Conservation (phyloP, 352 stramenopile genomes). For the Globisporangium viniferum region DNA sequence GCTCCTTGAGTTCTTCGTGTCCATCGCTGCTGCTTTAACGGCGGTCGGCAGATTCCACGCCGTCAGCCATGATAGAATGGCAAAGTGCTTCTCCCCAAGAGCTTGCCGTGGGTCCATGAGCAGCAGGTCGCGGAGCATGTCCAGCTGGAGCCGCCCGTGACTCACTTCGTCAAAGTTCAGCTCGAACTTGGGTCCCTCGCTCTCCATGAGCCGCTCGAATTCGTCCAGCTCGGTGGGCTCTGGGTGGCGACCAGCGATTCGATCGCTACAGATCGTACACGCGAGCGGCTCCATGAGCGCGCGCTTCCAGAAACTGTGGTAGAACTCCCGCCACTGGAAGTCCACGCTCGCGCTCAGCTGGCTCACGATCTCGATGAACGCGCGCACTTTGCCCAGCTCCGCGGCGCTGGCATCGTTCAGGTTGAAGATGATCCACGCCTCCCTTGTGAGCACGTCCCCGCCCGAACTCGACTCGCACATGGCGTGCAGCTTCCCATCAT, state of each 20-base stretch:
- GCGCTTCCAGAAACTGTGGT: background rate
- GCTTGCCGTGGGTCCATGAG: background rate
- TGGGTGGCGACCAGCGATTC: background rate
- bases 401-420: background rate
- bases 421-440: background rate
- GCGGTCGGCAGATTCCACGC: background rate
- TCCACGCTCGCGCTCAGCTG: background rate
- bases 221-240: background rate
- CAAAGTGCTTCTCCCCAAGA: background rate
- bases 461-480: background rate
- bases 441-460: background rate
- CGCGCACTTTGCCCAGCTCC: background rate
- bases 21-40: no score
- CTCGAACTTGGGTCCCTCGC: conserved; percentile 1
- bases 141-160: background rate
- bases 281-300: background rate
- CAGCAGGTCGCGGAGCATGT: background rate
- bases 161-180: background rate
- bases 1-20: background rate
- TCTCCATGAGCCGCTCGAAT: conserved; percentile 1
- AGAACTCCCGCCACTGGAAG: background rate
- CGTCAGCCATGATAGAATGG: background rate
- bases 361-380: background rate
- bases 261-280: background rate
- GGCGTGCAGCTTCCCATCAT: background rate